Evolutionary conservation across 441 rosid species (phyloP).

Genomic region (Corymbia citriodora): DNA sequence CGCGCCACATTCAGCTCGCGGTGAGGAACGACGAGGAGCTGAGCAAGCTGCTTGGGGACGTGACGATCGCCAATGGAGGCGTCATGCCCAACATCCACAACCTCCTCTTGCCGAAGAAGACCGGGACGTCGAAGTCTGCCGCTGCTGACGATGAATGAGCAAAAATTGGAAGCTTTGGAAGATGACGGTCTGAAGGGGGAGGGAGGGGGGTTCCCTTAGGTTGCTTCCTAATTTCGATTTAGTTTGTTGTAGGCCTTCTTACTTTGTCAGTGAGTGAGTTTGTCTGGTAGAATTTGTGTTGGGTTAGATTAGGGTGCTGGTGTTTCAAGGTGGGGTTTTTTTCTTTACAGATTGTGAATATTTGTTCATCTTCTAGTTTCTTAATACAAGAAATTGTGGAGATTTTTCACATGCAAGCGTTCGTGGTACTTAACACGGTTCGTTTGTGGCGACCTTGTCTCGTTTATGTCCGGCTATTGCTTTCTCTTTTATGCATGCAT

Average conservation of each 20-base stretch:
- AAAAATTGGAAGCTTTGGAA: neutral
- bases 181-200: neutral
- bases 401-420: neutral
- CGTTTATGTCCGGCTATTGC: neutral
- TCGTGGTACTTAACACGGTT: neutral
- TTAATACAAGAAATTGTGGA: neutral
- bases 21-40: constrained; percentile 92
- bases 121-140: constrained; percentile 61
- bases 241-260: neutral
- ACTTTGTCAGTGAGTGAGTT: neutral
- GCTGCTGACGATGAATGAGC: constrained; percentile 47
- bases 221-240: neutral
- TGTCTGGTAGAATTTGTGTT: neutral
- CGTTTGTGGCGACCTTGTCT: neutral
- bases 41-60: constrained; percentile 90
- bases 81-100: constrained; percentile 97
- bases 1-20: constrained; percentile 88
- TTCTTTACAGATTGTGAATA: neutral
- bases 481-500: neutral
- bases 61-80: constrained; percentile 90
- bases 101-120: constrained; percentile 81
- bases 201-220: neutral
- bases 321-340: neutral
- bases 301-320: neutral
- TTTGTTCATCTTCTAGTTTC: neutral